Evolutionary conservation across 2,329 filamentous ascomycete species (phyloP).

Genomic region (Paecilomyces sp.): DNA sequence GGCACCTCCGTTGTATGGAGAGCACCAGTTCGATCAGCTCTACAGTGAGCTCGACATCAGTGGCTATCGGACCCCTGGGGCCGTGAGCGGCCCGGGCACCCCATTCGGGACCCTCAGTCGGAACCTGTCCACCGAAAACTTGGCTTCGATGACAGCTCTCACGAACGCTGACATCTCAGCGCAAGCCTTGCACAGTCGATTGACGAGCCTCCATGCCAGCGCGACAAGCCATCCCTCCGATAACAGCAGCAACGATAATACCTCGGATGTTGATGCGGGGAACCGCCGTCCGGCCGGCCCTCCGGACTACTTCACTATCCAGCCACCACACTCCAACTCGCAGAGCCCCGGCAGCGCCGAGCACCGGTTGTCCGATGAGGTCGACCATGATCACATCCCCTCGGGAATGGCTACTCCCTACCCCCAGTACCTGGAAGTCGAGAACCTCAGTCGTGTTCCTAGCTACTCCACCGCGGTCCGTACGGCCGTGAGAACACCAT

Average conservation of each 20-base stretch:
- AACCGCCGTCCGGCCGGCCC: constrained; percentile 18
- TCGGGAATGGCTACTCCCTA: constrained; percentile 36
- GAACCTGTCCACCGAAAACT: constrained; percentile 72
- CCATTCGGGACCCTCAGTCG: constrained; percentile 65
- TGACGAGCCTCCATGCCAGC: constrained; percentile 45
- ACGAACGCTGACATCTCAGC: constrained; percentile 52
- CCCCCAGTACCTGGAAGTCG: constrained; percentile 49
- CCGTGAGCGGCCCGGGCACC: constrained; percentile 64
- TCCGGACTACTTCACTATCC: constrained; percentile 23
- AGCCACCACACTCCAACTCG: constrained; percentile 22
- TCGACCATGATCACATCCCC: constrained; percentile 37
- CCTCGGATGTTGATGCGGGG: constrained; percentile 4
- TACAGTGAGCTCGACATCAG: constrained; percentile 79
- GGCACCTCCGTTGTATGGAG: constrained; percentile 87
- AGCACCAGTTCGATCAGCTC: constrained; percentile 81
- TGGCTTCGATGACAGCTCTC: constrained; percentile 52
- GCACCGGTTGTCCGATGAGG: constrained; percentile 41
- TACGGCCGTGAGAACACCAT: constrained; percentile 52
- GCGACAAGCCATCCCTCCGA: constrained; percentile 11
- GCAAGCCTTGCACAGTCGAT: constrained; percentile 62
- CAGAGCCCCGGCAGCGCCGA: constrained; percentile 25
- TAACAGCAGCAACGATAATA: constrained; percentile 16
- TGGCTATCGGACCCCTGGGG: constrained; percentile 71
- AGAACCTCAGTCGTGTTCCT: constrained; percentile 64
- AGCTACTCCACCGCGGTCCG: constrained; percentile 70